Base-by-base conservation (phyloP, 164 flowering plant genomes). In the Umbellularia californica region DNA sequence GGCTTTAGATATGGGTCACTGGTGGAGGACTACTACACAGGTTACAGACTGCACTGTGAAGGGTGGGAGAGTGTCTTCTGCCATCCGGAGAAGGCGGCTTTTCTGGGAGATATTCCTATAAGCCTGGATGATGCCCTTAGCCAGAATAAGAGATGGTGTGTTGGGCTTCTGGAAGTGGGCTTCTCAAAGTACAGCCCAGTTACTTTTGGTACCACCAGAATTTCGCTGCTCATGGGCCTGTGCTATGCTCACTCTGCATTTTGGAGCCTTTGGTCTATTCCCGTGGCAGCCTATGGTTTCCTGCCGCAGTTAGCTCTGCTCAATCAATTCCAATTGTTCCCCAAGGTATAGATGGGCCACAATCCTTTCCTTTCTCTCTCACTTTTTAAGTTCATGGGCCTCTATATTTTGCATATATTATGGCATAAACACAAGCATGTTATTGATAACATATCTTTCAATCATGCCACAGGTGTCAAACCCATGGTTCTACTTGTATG, bases 1-100 rank as follows among this genome's bases (percentile, higher is more conserved):
- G 98, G 97, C 0, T 88, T 92, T 68, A 79, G 89, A 69, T 93
- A 92, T 73, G 99, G 99, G 11, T 90, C 96, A 0, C 74, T 90
- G 33, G 83, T 82, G 0, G 99, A 95, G 83, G 99, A 95, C 81
- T 88, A 75, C 73, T 83, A 80, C 80, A 90, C 97, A 0, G 98
- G 99, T 6, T 92, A 83, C 74, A 75, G 77, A 22, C 75, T 93
- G 58, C 87, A 88, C 2, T 88, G 93, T 50, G 88, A 92, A 72
- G 98, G 99, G 35, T 95, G 99, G 99, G 81, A 74, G 65, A 79
- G 87, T 0, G 68, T 85, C 3, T 89, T 92, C 62, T 93, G 90
- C 79, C n/a, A 88, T 65, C 98, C 98, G 11, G 50, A 27, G 15
- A 81, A 91, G 75, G 74, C 90, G 7, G 96, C 97, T 0, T 95